These are phyloP conservation scores for Ceriops tagal DNA, from an alignment of 345 rosid species.

Conservation along the genomic window DNA sequence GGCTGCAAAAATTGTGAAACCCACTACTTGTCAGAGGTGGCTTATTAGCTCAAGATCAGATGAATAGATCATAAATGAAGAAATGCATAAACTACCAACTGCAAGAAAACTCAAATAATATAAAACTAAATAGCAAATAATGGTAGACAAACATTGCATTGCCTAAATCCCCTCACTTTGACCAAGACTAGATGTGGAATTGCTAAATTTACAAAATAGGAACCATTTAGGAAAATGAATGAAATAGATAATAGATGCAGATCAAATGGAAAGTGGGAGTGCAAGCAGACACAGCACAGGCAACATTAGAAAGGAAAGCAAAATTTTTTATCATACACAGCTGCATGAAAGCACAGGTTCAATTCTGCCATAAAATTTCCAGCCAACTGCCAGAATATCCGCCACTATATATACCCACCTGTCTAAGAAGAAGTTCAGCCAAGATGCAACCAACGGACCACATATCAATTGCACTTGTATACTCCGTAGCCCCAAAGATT, in stretches of 20 bases:
- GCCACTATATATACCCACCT: slow-evolving; percentile 33
- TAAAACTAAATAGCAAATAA: no score
- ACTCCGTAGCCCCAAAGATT: slow-evolving; percentile 95
- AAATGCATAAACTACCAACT: no score
- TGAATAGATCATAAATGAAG: neutral
- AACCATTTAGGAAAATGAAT: no score
- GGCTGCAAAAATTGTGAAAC: slow-evolving; percentile 55
- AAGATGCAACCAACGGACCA: slow-evolving; percentile 98
- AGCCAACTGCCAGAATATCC: neutral
- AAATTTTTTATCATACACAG: neutral
- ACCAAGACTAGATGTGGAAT: no score
- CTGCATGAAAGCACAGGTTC: neutral
- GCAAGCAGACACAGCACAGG: no score
- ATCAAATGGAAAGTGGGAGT: neutral
- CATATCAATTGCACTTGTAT: slow-evolving; percentile 93
- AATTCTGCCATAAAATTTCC: neutral
- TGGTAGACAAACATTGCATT: no score
- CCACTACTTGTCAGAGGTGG: slow-evolving; percentile 14
- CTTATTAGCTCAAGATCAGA: neutral
- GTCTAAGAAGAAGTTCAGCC: slow-evolving; percentile 96
- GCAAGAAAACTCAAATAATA: no score
- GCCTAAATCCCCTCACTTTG: no score
- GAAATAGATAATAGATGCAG: neutral
- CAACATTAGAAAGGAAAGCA: no score
- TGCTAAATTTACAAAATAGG: no score